Base-by-base conservation (phyloP, 257 asterid species). In the Scutellaria galericulata region DNA sequence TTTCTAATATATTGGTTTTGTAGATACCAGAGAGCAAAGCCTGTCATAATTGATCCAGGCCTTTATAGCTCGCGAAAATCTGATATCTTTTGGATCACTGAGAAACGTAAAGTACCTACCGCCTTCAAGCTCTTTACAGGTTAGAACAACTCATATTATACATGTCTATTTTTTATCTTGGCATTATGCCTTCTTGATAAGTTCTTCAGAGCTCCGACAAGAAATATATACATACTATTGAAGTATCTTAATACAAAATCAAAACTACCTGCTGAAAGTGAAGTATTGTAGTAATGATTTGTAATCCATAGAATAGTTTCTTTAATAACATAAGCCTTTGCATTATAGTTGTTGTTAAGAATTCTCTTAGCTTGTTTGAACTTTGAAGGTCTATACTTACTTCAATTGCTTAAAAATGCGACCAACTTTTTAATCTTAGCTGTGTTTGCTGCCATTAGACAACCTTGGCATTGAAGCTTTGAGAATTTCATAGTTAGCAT, bases 11-110 rank as follows among this genome's bases (percentile, higher is more conserved):
- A 64, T 51, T 62, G 56, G 70, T 56, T 58, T 65, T 62, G 63
- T 77, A 85, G 95, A 84, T 60, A 35, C 44, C 95, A 84, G 75
- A 85, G 95, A 82, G 93, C 95, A 60, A 90, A 73, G 71, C 96
- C 96, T 46, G 79, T 90, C 46, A 81, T 90, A 66, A 88, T 90
- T 60, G 96, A 90, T 82, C 92, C 96, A 6, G 96, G 89, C 14
- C 80, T 90, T 15, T 90, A 88, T 77, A 84, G 87, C 83, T n/a
- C 66, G 71, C 83, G 77, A 60, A 90, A 85, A 65, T 88, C 95
- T 9, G 93, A 86, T 8, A 83, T 90, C 31, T 88, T 79, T 75
- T 90, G 92, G 93, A 77, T 78, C 64, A 66, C 83, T 1, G 85
- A 86, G 80, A 80, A 83, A 72, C 80, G 95, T 50, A 82, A 77